Base-by-base conservation (phyloP, 176 grass and related monocot species). In the Metroxylon sagu region DNA sequence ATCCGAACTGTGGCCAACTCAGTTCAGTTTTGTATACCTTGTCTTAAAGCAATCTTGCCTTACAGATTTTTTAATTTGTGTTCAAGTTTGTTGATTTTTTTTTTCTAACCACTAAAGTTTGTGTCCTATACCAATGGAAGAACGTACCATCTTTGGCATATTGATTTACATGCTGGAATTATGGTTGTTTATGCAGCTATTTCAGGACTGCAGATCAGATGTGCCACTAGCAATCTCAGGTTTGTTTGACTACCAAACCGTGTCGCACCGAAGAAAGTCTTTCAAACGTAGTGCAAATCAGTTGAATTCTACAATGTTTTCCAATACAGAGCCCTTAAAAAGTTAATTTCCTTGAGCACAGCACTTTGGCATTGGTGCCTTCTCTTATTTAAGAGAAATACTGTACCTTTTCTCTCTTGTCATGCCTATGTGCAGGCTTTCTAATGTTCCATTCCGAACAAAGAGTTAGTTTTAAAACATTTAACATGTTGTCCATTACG, bases 221-320 rank as follows among this genome's bases (percentile, higher is more conserved):
- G 72, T 89, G 77, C 63, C 80, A 49, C 67, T 74, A 86, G 63
- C 86, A 76, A 50, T 64, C 73, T 17, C 68, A 81, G 54, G 53
- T 71, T 80, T 50, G 53, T 49, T 60, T 97, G 55, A 80, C 87
- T 27, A 65, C 81, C 28, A 81, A 88, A 8, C 87, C 91, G 62
- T 18, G 92, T 74, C n/a, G n/a, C n/a, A n/a, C 77, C 64, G 82
- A 84, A 81, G 68, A 86, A 65, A 82, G 53, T 70, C 78, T 86
- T 54, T 65, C 56, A n/a, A 19, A 43, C 79, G 48, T 95, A 84
- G 48, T 81, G 80, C 65, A 76, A 84, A 21, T 77, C 86, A 5
- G 53, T 89, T 86, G 68, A 66, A 62, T 68, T 87, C 29, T 95
- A n/a, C n/a, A n/a, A n/a, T n/a, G n/a, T n/a, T n/a, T n/a, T n/a